These are phyloP conservation scores for Malassezia japonica DNA, from an alignment of 1,284 basidiomycete genomes.

Conservation along the genomic window DNA sequence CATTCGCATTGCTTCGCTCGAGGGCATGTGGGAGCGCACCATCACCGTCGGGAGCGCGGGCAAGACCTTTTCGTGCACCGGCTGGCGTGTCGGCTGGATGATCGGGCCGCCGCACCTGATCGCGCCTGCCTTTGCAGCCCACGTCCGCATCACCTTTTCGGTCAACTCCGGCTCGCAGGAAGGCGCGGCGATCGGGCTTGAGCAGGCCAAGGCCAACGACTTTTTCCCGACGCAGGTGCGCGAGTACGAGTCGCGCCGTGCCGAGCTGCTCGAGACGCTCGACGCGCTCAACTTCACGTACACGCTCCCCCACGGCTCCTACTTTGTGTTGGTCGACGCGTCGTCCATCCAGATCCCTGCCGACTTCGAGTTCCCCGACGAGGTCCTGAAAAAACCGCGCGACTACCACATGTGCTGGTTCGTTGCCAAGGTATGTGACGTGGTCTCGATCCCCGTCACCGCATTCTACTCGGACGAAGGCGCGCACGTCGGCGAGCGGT, in stretches of 20 bases:
- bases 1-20: constrained; percentile 67
- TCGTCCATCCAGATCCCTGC: constrained; percentile 70
- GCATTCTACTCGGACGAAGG: constrained; percentile 38
- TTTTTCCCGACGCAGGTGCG: constrained; percentile 71
- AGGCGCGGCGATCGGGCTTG: constrained; percentile 55
- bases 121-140: constrained; percentile 73
- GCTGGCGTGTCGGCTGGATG: constrained; percentile 95
- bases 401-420: constrained; percentile 66
- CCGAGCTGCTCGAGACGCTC: constrained; percentile 65
- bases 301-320: constrained; percentile 36
- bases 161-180: constrained; percentile 78
- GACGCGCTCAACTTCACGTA: constrained; percentile 79
- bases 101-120: constrained; percentile 78
- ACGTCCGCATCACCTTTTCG: constrained; percentile 89
- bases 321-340: constrained; percentile 59
- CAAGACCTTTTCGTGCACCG: constrained; percentile 86
- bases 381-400: constrained; percentile 68
- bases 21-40: constrained; percentile 90
- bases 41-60: constrained; percentile 72
- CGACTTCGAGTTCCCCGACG: constrained; percentile 69
- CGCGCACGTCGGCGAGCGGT: constrained; percentile 26
- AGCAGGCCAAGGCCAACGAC: constrained; percentile 58
- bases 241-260: constrained; percentile 73
- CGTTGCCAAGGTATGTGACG: constrained; percentile 42
- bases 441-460: constrained; percentile 43